Conservation (phyloP, 2,329 filamentous ascomycete species). For the Corynespora cassiicola region DNA sequence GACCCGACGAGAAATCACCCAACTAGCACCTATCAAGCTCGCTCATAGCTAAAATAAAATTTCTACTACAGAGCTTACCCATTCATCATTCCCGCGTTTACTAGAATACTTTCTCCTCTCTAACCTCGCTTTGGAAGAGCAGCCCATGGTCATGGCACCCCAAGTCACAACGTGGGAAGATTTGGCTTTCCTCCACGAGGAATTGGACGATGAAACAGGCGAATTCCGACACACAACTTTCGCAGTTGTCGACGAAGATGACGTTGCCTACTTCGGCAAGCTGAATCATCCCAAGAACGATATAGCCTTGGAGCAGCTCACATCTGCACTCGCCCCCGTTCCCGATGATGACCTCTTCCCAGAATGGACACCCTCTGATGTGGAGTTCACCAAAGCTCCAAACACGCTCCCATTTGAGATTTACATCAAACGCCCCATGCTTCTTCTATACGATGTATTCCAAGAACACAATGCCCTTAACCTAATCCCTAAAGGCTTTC, state of each 20-base stretch:
- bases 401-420: background rate
- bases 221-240: constrained; percentile 9
- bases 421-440: constrained; percentile 1
- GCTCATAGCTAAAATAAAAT: too few relatives aligned
- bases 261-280: constrained; percentile 9
- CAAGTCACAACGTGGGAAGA: constrained; percentile 3
- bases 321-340: constrained; percentile 1
- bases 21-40: too few relatives aligned
- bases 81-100: too few relatives aligned
- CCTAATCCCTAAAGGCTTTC: constrained; percentile 3
- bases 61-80: too few relatives aligned
- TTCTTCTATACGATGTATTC: constrained; percentile 2
- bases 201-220: constrained; percentile 1
- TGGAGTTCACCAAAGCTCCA: constrained; percentile 7
- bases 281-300: constrained; percentile 4
- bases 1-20: too few relatives aligned
- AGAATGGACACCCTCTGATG: constrained; percentile 1
- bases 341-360: constrained; percentile 9
- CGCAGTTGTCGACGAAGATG: constrained; percentile 7
- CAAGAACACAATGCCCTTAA: constrained; percentile 1
- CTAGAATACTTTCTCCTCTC: constrained; percentile 1
- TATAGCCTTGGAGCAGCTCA: constrained; percentile 5
- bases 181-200: constrained; percentile 1
- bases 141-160: constrained; percentile 2
- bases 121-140: background rate